phyloP scores from a whole-genome alignment of 495 filamentous ascomycete species.

The Talaromyces stipitatus region DNA sequence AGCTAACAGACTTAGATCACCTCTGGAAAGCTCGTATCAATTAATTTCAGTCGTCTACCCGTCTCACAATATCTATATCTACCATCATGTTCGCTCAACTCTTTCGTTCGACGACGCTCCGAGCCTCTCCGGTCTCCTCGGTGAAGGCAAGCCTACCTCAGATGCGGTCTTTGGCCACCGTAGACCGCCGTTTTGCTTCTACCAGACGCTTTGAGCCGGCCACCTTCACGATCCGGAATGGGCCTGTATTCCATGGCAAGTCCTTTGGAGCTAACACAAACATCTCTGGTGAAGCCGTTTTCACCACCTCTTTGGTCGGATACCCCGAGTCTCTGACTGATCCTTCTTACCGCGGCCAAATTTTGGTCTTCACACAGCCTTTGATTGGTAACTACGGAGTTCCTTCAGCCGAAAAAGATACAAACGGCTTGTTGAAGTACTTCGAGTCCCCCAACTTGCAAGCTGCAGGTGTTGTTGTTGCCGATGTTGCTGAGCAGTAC shows the following conservation, averaged over 20 bases:
- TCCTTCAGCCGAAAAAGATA: slow-evolving; percentile 66
- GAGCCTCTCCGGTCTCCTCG: slow-evolving; percentile 45
- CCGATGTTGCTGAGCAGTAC: slow-evolving; percentile 87
- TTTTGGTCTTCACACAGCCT: slow-evolving; percentile 97
- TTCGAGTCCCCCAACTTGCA: slow-evolving; percentile 97
- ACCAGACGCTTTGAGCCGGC: slow-evolving; percentile 64
- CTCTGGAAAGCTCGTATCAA: slow-evolving; percentile 92
- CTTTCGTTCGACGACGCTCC: slow-evolving; percentile 46
- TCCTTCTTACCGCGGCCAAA: slow-evolving; percentile 97
- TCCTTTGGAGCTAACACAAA: slow-evolving; percentile 88
- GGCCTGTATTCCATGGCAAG: slow-evolving; percentile 87
- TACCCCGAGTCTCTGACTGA: slow-evolving; percentile 99
- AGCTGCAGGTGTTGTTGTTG: slow-evolving; percentile 89
- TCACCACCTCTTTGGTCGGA: slow-evolving; percentile 87
- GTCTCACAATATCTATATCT: slow-evolving; percentile 9
- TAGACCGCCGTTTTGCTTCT: slow-evolving; percentile 58
- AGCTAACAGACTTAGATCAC: slow-evolving; percentile 62
- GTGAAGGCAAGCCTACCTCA: slow-evolving; percentile 41
- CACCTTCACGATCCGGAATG: slow-evolving; percentile 93
- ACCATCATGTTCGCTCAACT: slow-evolving; percentile 65
- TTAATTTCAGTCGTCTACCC: slow-evolving; percentile 39
- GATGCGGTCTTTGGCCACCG: slow-evolving; percentile 60
- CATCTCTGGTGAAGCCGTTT: slow-evolving; percentile 90
- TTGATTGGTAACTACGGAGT: slow-evolving; percentile 98
- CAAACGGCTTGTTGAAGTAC: slow-evolving; percentile 76